Base-by-base conservation (phyloP, 2,329 filamentous ascomycete genomes). In the Bimuria novae-zelandiae region DNA sequence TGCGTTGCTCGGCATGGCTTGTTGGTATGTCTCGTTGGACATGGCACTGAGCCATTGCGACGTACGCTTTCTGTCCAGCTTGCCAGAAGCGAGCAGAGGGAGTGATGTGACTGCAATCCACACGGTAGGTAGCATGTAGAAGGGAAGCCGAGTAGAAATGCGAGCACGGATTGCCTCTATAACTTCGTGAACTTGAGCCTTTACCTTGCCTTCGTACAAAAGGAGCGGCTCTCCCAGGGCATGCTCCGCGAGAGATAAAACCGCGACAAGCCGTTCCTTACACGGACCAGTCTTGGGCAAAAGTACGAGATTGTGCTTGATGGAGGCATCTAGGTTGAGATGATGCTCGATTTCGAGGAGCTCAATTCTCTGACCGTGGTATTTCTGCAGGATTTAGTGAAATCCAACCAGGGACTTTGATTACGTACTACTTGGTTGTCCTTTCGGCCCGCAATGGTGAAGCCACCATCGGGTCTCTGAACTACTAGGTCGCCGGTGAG, bases 201-300 rank as follows among this genome's bases (percentile, higher is more conserved):
- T 53, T 27, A 51, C 50, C 14, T 39, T 36, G n/a, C 51, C 51
- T 32, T 57, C 46, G 40, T 56, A 56, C 17, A 58, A 41, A 1
- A n/a, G 7, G 23, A 60, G 47, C 1, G 55, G 50, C 21, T 61
- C 63, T 21, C 69, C 66, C 0, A 64, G 47, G 2, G 59, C 51
- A 12, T 72, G 55, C 5, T 62, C 63, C 29, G 72, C 67, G 10
- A 75, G 56, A 14, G 74, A 73, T 54, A 77, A 57, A 1, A 80
- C 72, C 10, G 76, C 69, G 5, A 77, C 72, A 12, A 78, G 68
- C 5, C 71, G 71, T 46, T 76, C 65, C 47, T 75, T 69, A 23
- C 69, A 63, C 3, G 58, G 69, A 11, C 75, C 75, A n/a, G 57
- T 63, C 51, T 75, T 74, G 6, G 74, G 71, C 37, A 77, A 56